Evolutionary conservation across 495 filamentous ascomycete genomes (phyloP), one percentile per base, ranked within the genome.

Genomic region (Aspergillus steynii): DNA sequence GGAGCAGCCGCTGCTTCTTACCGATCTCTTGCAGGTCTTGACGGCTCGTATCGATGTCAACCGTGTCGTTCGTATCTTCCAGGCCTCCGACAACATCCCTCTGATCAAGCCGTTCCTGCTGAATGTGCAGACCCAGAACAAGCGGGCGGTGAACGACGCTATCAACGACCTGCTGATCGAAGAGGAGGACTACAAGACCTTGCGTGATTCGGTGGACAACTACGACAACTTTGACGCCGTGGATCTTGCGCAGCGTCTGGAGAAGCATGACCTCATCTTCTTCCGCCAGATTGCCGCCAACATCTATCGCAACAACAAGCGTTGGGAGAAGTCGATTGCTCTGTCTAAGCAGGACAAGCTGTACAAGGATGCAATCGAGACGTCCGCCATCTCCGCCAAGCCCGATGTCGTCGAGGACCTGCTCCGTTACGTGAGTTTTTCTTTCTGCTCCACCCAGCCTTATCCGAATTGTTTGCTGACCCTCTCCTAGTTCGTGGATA

Each of bases 271-370:
- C 50, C 83, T 98, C 47, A 92, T 99, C 65, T 99, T 99, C 87
- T 99, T 99, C 89, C 87, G 96, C 65, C 96, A 99, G 79, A 96
- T 98, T 67, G 94, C 96, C 9, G 92, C 96, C 65, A 96, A 85
- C 81, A 98, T 99, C 78, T 99, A 98, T 81, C 92, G 96, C 63
- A 98, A 98, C 85, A 97, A 97, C 82, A 98, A 97, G 88, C 87
- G 96, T 61, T 99, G 96, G 96, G 92, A 96, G 75, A 97, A 98
- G 82, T 97, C 95, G n/a, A 98, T 99, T 74, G 87, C 90, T 53
- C 81, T 99, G 51, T 97, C 92, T 10, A 99, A 99, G 84, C 96
- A 98, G 73, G 96, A 99, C 80, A 98, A 96, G 85, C 82, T 99
- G 42, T 99, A 93, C 87, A 97, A 97, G 83, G 96, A 99, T 83